Evolutionary conservation across 208 protist species (phyloP), one percentile per base, ranked within the genome.

Genomic region (Crithidia sp.): DNA sequence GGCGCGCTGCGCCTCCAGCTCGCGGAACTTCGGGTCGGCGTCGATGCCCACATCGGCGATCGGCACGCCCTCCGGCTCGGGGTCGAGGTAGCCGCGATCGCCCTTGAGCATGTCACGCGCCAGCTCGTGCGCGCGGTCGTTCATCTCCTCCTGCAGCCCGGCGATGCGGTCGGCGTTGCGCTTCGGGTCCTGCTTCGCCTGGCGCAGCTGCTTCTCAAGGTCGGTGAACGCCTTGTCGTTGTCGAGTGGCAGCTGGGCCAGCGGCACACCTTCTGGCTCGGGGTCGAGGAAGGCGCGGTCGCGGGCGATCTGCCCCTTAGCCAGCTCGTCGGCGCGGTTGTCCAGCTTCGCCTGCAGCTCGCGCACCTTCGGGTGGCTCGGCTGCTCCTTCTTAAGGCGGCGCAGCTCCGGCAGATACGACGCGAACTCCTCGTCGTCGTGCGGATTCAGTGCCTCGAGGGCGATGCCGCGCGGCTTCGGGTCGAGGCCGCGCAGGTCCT

Each of bases 1-100:
- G 19, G 86, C 84, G 54, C 88, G 83, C 82, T 88, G 71, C 54
- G 79, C 83, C 71, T 93, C 87, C 73, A 93, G 62, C 49, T 82
- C 64, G 39, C 76, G 77, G 68, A 93, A 91, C 43, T 78, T 61
- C 43, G 74, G 62, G 60, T 94, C 89, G 16, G 82, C 61, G 41
- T 87, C 78, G 41, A 92, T 78, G 45, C 71, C 83, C 37, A 94
- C 66, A 61, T 91, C 74, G 16, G 43, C 61, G 17, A 96, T 74
- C 14, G 89, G 86, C 50, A 96, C 82, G 36, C 87, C 88, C 67
- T 94, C 87, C 14, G 89, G 89, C 54, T 89, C 79, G n/a, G 81
- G 79, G 73, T 93, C 86, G 44, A 96, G 79, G 74, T 89, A 93
- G 62, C 71, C 81, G 71, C 87, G 87, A 63, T 89, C 88, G 36